Evolutionary conservation across 2,329 filamentous ascomycete species (phyloP).

Genomic region (Colletotrichum acutatum): DNA sequence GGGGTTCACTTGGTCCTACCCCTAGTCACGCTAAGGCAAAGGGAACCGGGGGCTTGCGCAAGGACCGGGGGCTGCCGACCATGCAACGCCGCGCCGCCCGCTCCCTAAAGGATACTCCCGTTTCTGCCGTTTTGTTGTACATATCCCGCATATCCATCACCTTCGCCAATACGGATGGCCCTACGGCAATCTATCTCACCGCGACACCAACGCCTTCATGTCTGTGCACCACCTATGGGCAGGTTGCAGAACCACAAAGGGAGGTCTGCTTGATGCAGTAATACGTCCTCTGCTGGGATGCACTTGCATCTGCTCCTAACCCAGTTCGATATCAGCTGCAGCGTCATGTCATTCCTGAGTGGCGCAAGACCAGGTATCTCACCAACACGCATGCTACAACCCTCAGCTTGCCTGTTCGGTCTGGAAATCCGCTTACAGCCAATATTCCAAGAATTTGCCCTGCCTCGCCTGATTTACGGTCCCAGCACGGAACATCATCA

Average conservation of each 20-base stretch:
- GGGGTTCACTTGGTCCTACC: background rate
- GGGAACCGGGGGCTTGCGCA: conserved; percentile 26
- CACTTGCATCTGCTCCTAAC: conserved; percentile 19
- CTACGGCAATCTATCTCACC: conserved; percentile 17
- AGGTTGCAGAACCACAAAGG: background rate
- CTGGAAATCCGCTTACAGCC: background rate
- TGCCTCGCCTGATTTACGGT: background rate
- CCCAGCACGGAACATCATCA: background rate
- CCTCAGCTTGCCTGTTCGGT: conserved; percentile 19
- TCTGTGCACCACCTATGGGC: conserved; percentile 8
- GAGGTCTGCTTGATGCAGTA: conserved; percentile 7
- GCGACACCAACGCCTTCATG: conserved; percentile 10
- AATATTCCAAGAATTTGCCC: background rate
- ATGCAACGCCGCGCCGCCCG: conserved; percentile 35
- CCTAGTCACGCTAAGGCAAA: conserved; percentile 27
- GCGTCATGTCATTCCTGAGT: conserved; percentile 19
- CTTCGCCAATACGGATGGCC: conserved; percentile 23
- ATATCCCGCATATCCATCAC: conserved; percentile 34
- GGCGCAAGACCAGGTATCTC: conserved; percentile 4
- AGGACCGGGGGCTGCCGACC: conserved; percentile 34
- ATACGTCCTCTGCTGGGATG: conserved; percentile 7
- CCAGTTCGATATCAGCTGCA: conserved; percentile 28
- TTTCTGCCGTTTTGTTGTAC: conserved; percentile 33
- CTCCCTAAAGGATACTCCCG: conserved; percentile 38
- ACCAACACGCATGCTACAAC: conserved; percentile 9